These are phyloP conservation scores for Knoxia roxburghii DNA, from an alignment of 257 asterid genomes.

Conservation along the genomic window DNA sequence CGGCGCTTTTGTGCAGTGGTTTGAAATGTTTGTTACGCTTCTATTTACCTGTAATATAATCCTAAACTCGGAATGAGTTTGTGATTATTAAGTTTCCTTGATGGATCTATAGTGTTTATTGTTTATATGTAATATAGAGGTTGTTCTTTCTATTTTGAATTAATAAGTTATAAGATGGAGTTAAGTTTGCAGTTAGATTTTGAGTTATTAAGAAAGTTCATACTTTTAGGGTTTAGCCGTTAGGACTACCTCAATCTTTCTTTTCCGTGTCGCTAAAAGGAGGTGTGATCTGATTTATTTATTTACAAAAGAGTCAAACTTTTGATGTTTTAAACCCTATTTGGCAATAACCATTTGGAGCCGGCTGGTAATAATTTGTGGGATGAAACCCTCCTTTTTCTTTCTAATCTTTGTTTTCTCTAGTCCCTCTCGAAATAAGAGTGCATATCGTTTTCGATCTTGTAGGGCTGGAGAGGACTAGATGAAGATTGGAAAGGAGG, in stretches of 20 bases:
- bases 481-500: slow-evolving; percentile 54
- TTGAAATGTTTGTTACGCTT: not conserved
- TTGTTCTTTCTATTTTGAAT: too few species aligned
- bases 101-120: not conserved
- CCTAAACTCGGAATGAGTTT: too few species aligned
- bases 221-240: not conserved
- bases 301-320: not conserved
- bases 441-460: slow-evolving; percentile 37
- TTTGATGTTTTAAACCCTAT: not conserved
- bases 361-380: not conserved
- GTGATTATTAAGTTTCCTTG: too few species aligned
- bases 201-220: not conserved
- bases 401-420: slow-evolving; percentile 6
- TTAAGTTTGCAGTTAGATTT: not conserved
- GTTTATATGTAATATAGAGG: not conserved
- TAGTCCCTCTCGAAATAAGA: slow-evolving; percentile 32
- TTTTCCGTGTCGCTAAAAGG: not conserved
- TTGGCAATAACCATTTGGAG: not conserved
- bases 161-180: too few species aligned
- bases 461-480: slow-evolving; percentile 66
- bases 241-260: not conserved
- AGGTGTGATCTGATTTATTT: not conserved
- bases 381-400: not conserved
- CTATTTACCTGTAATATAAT: not conserved
- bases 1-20: not conserved